Evolutionary conservation across 306 rosid species (phyloP).

Genomic region (Sechiopsis laciniata): DNA sequence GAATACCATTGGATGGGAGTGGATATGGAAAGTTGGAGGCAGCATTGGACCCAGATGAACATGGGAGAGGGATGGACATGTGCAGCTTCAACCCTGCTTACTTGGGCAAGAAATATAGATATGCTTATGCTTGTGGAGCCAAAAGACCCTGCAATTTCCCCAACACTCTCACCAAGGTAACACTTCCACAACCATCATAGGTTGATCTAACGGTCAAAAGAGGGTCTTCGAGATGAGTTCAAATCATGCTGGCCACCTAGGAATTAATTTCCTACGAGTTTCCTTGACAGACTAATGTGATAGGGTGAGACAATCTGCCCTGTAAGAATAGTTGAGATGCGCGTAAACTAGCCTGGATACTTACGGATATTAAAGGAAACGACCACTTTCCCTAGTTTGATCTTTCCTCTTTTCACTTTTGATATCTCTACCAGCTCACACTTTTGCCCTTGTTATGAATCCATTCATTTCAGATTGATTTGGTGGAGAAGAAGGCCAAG

Average conservation of each 20-base stretch:
- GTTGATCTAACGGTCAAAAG: too few relatives aligned
- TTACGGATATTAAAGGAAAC: too few relatives aligned
- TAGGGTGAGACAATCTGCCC: too few relatives aligned
- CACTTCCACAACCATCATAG: not conserved
- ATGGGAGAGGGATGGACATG: constrained; percentile 93
- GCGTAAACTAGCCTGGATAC: too few relatives aligned
- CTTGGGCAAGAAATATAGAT: constrained; percentile 72
- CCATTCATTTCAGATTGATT: constrained; percentile 49
- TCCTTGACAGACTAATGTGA: too few relatives aligned
- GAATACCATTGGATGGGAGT: constrained; percentile 74
- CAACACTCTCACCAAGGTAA: constrained; percentile 85
- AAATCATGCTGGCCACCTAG: too few relatives aligned
- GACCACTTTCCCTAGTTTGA: not conserved
- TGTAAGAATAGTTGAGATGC: too few relatives aligned
- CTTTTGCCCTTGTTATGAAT: not conserved
- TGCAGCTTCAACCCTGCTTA: constrained; percentile 75
- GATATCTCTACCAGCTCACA: not conserved
- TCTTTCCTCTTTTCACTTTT: not conserved
- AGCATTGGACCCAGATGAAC: constrained; percentile 83
- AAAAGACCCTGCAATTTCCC: constrained; percentile 91
- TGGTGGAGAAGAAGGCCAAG: constrained; percentile 52
- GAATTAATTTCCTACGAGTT: too few relatives aligned
- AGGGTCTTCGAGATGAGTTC: too few relatives aligned
- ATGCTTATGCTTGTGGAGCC: constrained; percentile 96
- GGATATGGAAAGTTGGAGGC: constrained; percentile 59